Evolutionary conservation across 306 rosid species (phyloP), one percentile per base, ranked within the genome.

Genomic region (Carpinus viminea): DNA sequence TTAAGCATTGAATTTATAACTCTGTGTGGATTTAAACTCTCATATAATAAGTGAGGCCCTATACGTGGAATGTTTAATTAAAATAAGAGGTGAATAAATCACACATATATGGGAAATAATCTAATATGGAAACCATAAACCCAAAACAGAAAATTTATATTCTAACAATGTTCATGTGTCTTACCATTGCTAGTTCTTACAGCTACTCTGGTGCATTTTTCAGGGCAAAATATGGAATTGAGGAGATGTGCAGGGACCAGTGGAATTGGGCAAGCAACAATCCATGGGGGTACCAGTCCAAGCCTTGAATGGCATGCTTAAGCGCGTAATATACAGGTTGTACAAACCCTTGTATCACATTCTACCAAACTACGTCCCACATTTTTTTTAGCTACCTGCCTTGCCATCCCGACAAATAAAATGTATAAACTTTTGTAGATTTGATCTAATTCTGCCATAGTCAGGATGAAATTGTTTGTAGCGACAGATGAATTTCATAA

Each of bases 201-300:
- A 65, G 56, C 7, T 24, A 9, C 11, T 52, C 21, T 52, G 12
- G 70, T 66, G 31, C 26, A 48, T 43, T 26, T 76, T 74, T 69
- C 85, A 88, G 92, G 90, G 85, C 90, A 1, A 86, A 86, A 57
- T 88, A 88, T 53, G 90, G 92, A 1, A 76, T 92, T 54, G 91
- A 73, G 8, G 98, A 95, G 85, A 95, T 95, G 97, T 92, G 99
- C 90, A 88, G 98, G 79, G 99, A 95, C 82, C 99, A 95, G 75
- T 95, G 99, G 99, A 91, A 88, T 12, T 95, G 99, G 99, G 99
- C 93, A 50, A 86, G 83, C 84, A 89, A 78, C 79, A 95, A 95
- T 84, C 98, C 99, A 2, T 89, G 85, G 88, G 99, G 99, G 3
- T 95, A 95, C 79, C 55, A 79, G 21, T 78, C 87, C 57, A 81